A percentile compares a stretch with the other conserved stretches of the same genome.
phyloP scores from a whole-genome alignment of 768 basidiomycete genomes.

The Tricholoma furcatifolium region DNA sequence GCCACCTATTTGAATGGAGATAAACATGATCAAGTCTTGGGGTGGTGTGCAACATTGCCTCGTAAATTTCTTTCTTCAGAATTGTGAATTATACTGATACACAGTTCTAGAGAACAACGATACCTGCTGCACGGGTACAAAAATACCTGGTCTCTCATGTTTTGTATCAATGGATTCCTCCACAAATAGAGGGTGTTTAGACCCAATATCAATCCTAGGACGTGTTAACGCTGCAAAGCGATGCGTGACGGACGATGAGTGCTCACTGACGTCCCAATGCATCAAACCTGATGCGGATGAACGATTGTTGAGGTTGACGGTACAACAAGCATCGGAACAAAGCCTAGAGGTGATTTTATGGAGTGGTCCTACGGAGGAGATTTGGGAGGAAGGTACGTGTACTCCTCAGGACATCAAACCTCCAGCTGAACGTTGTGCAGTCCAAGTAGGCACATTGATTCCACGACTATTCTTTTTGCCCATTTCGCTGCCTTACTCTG shows the following conservation, averaged over 20 bases:
- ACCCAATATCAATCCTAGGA: slow-evolving; percentile 55
- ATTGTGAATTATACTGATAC: slow-evolving; percentile 21
- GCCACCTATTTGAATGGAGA: slow-evolving; percentile 36
- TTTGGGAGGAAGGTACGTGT: slow-evolving; percentile 63
- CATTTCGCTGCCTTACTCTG: slow-evolving; percentile 36
- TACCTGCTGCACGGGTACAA: slow-evolving; percentile 4
- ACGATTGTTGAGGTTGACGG: slow-evolving; percentile 55
- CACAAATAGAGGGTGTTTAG: slow-evolving; percentile 45
- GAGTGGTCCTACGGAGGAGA: slow-evolving; percentile 66
- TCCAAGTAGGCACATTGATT: slow-evolving; percentile 47
- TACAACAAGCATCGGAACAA: slow-evolving; percentile 25
- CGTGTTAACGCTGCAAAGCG: slow-evolving; percentile 27
- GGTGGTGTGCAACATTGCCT: slow-evolving; percentile 59
- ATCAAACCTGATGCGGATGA: slow-evolving; percentile 48
- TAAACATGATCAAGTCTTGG: slow-evolving; percentile 24
- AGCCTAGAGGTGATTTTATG: slow-evolving; percentile 56
- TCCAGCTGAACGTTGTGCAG: slow-evolving; percentile 31
- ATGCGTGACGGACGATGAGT: slow-evolving; percentile 39
- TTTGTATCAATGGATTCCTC: slow-evolving; percentile 36
- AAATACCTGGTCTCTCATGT: slow-evolving; percentile 32
- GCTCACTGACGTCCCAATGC: slow-evolving; percentile 38
- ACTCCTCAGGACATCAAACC: background rate
- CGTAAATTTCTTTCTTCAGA: slow-evolving; percentile 22
- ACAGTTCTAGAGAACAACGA: background rate
- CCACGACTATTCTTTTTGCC: slow-evolving; percentile 45